These are phyloP conservation scores for Gastrolobium villosum DNA, from an alignment of 306 rosid genomes.

Conservation along the genomic window DNA sequence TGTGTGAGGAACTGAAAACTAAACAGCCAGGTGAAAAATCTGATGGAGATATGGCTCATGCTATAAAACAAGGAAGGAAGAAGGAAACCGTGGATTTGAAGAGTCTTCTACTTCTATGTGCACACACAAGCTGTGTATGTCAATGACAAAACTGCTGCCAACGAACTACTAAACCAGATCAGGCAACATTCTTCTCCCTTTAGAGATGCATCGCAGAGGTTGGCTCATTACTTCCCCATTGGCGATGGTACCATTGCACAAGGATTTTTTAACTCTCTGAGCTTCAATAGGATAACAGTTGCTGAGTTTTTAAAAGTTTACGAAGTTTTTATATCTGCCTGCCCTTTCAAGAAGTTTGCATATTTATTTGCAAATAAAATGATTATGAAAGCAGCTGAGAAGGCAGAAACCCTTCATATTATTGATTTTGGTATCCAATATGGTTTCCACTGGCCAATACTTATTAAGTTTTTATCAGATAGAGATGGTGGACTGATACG, in stretches of 20 bases:
- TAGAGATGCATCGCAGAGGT: conserved; percentile 75
- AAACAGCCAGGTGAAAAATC: neutral
- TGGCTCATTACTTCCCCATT: conserved; percentile 72
- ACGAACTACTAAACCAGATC: conserved; percentile 68
- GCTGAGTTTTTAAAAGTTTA: conserved; percentile 68
- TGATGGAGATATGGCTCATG: conserved; percentile 37
- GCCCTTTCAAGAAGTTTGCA: conserved; percentile 67
- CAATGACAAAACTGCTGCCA: conserved; percentile 60
- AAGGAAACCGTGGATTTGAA: conserved; percentile 74
- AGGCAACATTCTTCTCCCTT: conserved; percentile 69
- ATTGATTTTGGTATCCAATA: conserved; percentile 86
- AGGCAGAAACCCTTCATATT: conserved; percentile 65
- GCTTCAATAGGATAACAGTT: conserved; percentile 45
- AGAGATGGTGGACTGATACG: conserved; percentile 78
- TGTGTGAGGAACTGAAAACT: conserved; percentile 23
- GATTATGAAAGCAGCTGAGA: conserved; percentile 63
- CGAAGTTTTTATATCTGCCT: conserved; percentile 46
- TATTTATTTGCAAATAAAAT: conserved; percentile 58
- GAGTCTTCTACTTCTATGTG: conserved; percentile 62
- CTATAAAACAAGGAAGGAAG: conserved; percentile 53
- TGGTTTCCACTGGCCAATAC: conserved; percentile 92
- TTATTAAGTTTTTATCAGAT: conserved; percentile 64
- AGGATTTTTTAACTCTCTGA: too few species aligned
- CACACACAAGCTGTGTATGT: conserved; percentile 75
- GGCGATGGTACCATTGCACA: conserved; percentile 64